These are phyloP conservation scores for Aspergillus terreus DNA, from an alignment of 2,329 filamentous ascomycete genomes.

Conservation along the genomic window DNA sequence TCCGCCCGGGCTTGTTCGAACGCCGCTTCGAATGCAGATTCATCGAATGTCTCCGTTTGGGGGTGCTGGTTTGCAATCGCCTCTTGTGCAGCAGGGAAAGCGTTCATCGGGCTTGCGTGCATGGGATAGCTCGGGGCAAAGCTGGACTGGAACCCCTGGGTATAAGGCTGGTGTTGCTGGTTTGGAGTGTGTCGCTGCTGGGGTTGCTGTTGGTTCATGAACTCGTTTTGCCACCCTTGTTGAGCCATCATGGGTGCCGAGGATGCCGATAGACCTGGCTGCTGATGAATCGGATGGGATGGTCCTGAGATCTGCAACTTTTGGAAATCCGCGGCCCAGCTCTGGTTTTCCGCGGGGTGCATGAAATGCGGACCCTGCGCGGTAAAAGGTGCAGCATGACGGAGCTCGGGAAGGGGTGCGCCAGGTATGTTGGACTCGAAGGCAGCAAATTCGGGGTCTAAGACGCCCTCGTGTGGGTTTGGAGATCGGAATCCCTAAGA, in stretches of 20 bases:
- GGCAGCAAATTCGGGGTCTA: slow-evolving; percentile 66
- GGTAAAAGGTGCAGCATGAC: slow-evolving; percentile 31
- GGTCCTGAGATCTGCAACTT: slow-evolving; percentile 39
- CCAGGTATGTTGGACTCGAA: slow-evolving; percentile 51
- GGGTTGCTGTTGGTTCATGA: slow-evolving; percentile 42
- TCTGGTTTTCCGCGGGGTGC: slow-evolving; percentile 22
- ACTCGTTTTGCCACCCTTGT: slow-evolving; percentile 60
- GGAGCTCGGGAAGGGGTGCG: slow-evolving; percentile 33
- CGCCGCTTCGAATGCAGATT: slow-evolving; percentile 44
- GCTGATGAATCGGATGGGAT: slow-evolving; percentile 44
- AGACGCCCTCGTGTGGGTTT: slow-evolving; percentile 49
- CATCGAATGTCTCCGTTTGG: slow-evolving; percentile 36
- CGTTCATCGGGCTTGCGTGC: slow-evolving; percentile 18
- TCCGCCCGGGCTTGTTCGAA: slow-evolving; percentile 41
- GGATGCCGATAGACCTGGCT: slow-evolving; percentile 43
- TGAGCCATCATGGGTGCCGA: slow-evolving; percentile 26
- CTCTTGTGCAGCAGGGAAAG: slow-evolving; percentile 24
- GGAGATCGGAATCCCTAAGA: slow-evolving; percentile 60
- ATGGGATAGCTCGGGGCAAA: slow-evolving; percentile 25
- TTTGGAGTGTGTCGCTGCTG: slow-evolving; percentile 17
- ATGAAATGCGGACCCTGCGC: slow-evolving; percentile 12
- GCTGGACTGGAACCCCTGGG: slow-evolving; percentile 25
- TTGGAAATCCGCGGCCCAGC: slow-evolving; percentile 48
- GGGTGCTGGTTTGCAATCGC: slow-evolving; percentile 18
- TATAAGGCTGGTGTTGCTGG: slow-evolving; percentile 18